Evolutionary conservation across 1,139 yeast species (phyloP).

Genomic region (Meyerozyma sp.): DNA sequence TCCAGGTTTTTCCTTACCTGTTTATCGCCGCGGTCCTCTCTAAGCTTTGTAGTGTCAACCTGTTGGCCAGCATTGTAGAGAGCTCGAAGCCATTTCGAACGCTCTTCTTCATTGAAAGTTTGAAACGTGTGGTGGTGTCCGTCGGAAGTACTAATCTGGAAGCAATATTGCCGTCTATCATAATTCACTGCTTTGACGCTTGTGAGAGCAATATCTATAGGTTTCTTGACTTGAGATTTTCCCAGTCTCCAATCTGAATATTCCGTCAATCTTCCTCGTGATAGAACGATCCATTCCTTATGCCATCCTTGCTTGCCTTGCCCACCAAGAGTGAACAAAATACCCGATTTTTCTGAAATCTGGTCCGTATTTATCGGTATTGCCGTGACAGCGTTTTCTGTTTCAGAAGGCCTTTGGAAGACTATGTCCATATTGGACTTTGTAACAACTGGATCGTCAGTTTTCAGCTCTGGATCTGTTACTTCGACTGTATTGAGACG

Average conservation of each 20-base stretch:
- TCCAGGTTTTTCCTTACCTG: conserved; percentile 2
- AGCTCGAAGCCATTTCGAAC: conserved; percentile 65
- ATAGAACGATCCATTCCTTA: conserved; percentile 80
- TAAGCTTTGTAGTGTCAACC: conserved; percentile 25
- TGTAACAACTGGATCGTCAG: conserved; percentile 13
- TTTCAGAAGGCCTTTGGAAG: conserved; percentile 16
- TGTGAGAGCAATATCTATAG: conserved; percentile 71
- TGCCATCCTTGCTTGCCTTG: conserved; percentile 84
- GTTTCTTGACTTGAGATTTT: conserved; percentile 55
- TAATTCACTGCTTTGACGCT: conserved; percentile 51
- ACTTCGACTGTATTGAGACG: conserved; percentile 15
- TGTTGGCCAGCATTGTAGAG: conserved; percentile 47
- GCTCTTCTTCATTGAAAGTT: conserved; percentile 66
- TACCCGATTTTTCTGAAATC: conserved; percentile 42
- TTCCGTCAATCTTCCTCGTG: conserved; percentile 62
- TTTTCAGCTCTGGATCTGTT: neutral
- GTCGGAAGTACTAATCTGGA: conserved; percentile 69
- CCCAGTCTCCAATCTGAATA: conserved; percentile 83
- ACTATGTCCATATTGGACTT: conserved; percentile 29
- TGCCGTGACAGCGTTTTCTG: conserved; percentile 2
- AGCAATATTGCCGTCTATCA: conserved; percentile 54
- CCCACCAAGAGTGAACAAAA: conserved; percentile 65
- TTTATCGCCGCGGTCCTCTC: conserved; percentile 3
- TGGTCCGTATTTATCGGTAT: conserved; percentile 15
- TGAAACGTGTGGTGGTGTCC: conserved; percentile 74